Evolutionary conservation across 1,139 yeast species (phyloP).

Genomic region (Spathaspora sp.): DNA sequence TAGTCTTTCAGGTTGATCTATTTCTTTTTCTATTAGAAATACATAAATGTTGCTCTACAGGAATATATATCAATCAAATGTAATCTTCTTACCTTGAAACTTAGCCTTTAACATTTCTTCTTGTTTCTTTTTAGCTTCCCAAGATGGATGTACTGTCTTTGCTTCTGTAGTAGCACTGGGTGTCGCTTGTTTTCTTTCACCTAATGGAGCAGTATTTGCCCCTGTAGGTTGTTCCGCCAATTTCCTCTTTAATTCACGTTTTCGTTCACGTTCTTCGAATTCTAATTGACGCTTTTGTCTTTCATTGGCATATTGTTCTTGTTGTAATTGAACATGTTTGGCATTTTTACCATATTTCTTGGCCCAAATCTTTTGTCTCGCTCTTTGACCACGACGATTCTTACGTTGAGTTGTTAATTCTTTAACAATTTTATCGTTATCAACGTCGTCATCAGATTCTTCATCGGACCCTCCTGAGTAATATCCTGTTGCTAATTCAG

Average conservation of each 20-base stretch:
- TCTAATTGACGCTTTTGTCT: conserved; percentile 61
- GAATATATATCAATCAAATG: conserved; percentile 45
- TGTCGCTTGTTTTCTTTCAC: conserved; percentile 25
- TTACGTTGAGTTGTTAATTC: conserved; percentile 57
- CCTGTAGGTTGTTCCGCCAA: conserved; percentile 36
- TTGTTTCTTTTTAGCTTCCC: conserved; percentile 83
- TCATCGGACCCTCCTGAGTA: conserved; percentile 76
- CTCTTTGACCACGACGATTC: conserved; percentile 95
- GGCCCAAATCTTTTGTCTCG: conserved; percentile 96
- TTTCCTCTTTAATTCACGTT: conserved; percentile 57
- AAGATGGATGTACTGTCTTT: conserved; percentile 77
- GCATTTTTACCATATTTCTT: conserved; percentile 81
- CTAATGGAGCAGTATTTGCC: conserved; percentile 41
- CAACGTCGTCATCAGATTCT: conserved; percentile 47
- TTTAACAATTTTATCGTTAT: conserved; percentile 60
- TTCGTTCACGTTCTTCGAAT: conserved; percentile 70
- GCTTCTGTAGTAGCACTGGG: conserved; percentile 13
- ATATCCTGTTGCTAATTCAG: conserved; percentile 75
- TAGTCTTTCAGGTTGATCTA: background rate
- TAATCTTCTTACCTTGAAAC: conserved; percentile 82
- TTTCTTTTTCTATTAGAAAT: background rate
- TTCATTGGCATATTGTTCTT: conserved; percentile 51
- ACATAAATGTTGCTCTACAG: background rate
- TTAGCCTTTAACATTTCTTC: conserved; percentile 66
- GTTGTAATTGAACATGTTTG: conserved; percentile 73